Evolutionary conservation across 208 protist species (phyloP).

Genomic region (Willaertia magna): DNA sequence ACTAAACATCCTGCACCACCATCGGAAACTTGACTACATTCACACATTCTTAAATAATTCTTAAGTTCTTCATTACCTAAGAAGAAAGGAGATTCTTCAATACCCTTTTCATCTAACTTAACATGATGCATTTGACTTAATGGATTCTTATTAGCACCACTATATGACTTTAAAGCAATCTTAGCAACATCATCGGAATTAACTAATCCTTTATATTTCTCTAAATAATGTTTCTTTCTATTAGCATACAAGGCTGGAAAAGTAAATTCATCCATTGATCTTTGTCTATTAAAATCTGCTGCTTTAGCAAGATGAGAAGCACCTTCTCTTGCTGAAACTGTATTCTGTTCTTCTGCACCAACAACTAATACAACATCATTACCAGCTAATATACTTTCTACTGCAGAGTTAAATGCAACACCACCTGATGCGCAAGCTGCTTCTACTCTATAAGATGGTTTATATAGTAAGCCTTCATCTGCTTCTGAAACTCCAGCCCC

Average conservation of each 20-base stretch:
- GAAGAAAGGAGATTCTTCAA: slow-evolving; percentile 47
- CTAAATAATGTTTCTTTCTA: slow-evolving; percentile 55
- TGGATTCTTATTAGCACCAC: slow-evolving; percentile 65
- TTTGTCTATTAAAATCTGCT: slow-evolving; percentile 62
- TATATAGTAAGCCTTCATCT: slow-evolving; percentile 45
- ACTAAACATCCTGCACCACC: slow-evolving; percentile 60
- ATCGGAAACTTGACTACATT: slow-evolving; percentile 76
- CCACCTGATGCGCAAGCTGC: slow-evolving; percentile 71
- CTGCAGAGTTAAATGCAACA: slow-evolving; percentile 42
- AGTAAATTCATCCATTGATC: slow-evolving; percentile 68
- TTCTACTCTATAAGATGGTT: slow-evolving; percentile 61
- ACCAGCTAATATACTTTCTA: slow-evolving; percentile 33
- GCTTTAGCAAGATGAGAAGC: slow-evolving; percentile 72
- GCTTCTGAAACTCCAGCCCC: slow-evolving; percentile 50
- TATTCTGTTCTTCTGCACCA: slow-evolving; percentile 72
- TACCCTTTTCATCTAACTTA: slow-evolving; percentile 51
- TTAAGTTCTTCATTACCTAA: slow-evolving; percentile 64
- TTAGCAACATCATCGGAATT: slow-evolving; percentile 51
- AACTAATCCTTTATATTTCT: background rate
- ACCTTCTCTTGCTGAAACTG: slow-evolving; percentile 51
- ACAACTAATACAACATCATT: slow-evolving; percentile 51
- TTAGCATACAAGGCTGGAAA: slow-evolving; percentile 73
- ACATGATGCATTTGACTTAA: slow-evolving; percentile 66
- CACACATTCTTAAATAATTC: slow-evolving; percentile 52
- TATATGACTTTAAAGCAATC: slow-evolving; percentile 68